Evolutionary conservation across 2,329 filamentous ascomycete species (phyloP).

Genomic region (Fusarium graminum): DNA sequence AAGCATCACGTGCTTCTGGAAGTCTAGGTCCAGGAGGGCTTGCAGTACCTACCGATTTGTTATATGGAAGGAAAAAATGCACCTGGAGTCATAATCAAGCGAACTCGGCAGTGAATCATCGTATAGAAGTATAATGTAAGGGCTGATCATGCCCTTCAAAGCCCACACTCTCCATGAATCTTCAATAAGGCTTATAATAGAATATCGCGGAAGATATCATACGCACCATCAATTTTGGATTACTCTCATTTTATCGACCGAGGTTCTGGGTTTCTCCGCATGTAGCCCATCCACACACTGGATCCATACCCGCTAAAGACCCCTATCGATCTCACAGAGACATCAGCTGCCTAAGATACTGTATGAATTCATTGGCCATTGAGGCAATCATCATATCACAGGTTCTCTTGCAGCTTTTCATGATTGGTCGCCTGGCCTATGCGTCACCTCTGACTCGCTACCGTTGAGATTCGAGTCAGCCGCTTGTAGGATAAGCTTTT

Average conservation of each 20-base stretch:
- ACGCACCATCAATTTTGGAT: background rate
- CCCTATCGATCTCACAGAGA: constrained; percentile 8
- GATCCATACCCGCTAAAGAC: constrained; percentile 3
- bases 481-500: constrained; percentile 9
- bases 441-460: constrained; percentile 48
- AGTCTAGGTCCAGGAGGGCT: background rate
- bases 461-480: constrained; percentile 25
- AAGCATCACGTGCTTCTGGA: constrained; percentile 6
- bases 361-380: constrained; percentile 32
- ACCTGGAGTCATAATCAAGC: too few species aligned
- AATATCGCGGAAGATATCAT: background rate
- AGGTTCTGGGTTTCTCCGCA: background rate
- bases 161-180: background rate
- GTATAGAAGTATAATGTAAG: too few species aligned
- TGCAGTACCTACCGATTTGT: background rate
- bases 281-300: too few species aligned
- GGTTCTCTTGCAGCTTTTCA: constrained; percentile 25
- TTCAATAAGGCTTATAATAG: background rate
- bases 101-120: background rate
- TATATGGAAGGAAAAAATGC: background rate
- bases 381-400: constrained; percentile 39
- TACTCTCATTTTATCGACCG: background rate
- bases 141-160: background rate
- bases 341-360: constrained; percentile 1
- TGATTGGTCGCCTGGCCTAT: constrained; percentile 48